Evolutionary conservation across 148 eudicot genomes (phyloP).

Genomic region (Cornus kousa): DNA sequence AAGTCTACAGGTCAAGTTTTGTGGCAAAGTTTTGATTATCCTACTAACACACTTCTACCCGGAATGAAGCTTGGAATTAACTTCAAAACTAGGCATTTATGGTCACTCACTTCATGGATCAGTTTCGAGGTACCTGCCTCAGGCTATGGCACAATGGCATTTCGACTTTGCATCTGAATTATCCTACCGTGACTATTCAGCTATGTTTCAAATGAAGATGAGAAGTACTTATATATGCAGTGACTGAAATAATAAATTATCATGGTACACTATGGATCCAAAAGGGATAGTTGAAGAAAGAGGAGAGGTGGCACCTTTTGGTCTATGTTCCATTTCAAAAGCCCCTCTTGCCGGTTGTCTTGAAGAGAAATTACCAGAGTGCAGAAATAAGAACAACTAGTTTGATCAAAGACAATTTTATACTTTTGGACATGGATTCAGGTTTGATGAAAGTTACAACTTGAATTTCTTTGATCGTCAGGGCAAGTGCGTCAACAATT

Average conservation of each 20-base stretch:
- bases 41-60: slow-evolving; percentile 30
- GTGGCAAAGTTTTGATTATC: slow-evolving; percentile 43
- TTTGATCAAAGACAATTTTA: slow-evolving; percentile 1
- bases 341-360: slow-evolving; percentile 22
- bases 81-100: slow-evolving; percentile 16
- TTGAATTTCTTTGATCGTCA: slow-evolving; percentile 33
- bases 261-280: too few species aligned
- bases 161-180: slow-evolving; percentile 9
- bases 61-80: slow-evolving; percentile 37
- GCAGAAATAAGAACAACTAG: slow-evolving; percentile 19
- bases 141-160: slow-evolving; percentile 14
- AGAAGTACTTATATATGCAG: slow-evolving; percentile 17
- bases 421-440: background rate
- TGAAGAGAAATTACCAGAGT: slow-evolving; percentile 17
- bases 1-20: slow-evolving; percentile 12
- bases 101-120: slow-evolving; percentile 31
- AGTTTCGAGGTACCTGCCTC: slow-evolving; percentile 19
- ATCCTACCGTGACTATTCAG: slow-evolving; percentile 10
- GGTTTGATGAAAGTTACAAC: slow-evolving; percentile 5
- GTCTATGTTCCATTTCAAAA: too few species aligned
- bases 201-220: slow-evolving; percentile 22
- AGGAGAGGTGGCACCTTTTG: too few species aligned
- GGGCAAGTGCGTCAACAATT: slow-evolving; percentile 27
- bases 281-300: too few species aligned
- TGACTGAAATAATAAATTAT: too few species aligned